Evolutionary conservation across 1,139 yeast genomes (phyloP).

Genomic region (Yamadazyma sp.): DNA sequence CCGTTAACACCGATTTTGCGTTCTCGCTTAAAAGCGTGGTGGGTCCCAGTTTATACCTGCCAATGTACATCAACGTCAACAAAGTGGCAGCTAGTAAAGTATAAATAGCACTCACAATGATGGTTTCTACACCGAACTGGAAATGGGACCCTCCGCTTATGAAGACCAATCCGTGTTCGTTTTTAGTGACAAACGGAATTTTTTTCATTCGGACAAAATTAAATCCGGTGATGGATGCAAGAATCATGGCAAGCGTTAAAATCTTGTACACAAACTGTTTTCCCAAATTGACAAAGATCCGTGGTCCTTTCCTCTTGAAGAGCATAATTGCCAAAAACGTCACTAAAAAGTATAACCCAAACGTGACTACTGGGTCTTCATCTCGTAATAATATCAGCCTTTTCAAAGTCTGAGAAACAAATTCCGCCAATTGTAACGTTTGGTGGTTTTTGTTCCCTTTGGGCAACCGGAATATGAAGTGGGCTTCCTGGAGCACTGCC

Average conservation of each 20-base stretch:
- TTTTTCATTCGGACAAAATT: slow-evolving; percentile 60
- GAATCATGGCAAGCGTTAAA: slow-evolving; percentile 39
- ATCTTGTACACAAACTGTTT: slow-evolving; percentile 35
- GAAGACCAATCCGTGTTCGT: slow-evolving; percentile 46
- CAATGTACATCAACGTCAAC: slow-evolving; percentile 39
- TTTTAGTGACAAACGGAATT: slow-evolving; percentile 61
- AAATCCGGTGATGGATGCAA: slow-evolving; percentile 57
- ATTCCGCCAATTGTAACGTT: slow-evolving; percentile 51
- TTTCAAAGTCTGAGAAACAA: slow-evolving; percentile 46
- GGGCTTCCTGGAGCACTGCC: slow-evolving; percentile 29
- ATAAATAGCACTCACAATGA: slow-evolving; percentile 52
- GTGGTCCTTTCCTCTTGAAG: slow-evolving; percentile 50
- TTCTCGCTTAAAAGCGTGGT: slow-evolving; percentile 22
- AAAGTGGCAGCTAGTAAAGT: slow-evolving; percentile 39
- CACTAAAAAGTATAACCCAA: slow-evolving; percentile 43
- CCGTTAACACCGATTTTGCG: slow-evolving; percentile 16
- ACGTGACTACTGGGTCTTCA: slow-evolving; percentile 41
- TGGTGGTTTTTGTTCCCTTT: slow-evolving; percentile 26
- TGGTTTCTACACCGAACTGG: slow-evolving; percentile 69
- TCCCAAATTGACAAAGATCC: slow-evolving; percentile 29
- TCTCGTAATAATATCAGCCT: slow-evolving; percentile 42
- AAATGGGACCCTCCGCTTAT: slow-evolving; percentile 64
- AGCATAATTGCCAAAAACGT: slow-evolving; percentile 48
- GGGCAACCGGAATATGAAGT: slow-evolving; percentile 34
- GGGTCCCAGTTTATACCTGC: slow-evolving; percentile 26